phyloP scores from a whole-genome alignment of 1,284 basidiomycete genomes.

The Malassezia japonica region DNA sequence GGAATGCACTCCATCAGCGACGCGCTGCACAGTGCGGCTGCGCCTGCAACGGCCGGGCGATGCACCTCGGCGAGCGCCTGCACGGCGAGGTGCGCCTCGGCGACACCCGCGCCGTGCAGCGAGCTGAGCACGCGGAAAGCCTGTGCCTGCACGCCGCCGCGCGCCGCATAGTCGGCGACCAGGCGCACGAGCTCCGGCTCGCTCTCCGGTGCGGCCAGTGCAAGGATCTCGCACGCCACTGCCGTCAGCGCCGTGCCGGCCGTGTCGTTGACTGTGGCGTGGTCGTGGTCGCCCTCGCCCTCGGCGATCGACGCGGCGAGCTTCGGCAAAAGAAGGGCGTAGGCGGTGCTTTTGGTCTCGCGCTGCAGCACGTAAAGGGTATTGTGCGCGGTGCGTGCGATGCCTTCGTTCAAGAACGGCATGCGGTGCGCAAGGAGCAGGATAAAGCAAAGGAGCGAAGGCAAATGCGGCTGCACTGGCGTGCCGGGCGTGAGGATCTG shows the following conservation, averaged over 20 bases:
- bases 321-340: neutral
- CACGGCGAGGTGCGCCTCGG: no score
- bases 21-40: neutral
- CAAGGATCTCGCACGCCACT: neutral
- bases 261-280: neutral
- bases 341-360: neutral
- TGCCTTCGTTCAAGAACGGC: neutral
- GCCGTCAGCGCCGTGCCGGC: neutral
- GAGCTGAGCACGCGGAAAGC: neutral
- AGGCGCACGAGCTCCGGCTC: neutral
- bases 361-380: neutral
- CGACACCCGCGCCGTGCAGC: neutral
- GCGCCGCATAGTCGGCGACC: neutral
- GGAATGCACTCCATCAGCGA: neutral
- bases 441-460: neutral
- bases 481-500: neutral
- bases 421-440: neutral
- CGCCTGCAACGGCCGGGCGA: neutral
- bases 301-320: neutral
- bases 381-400: neutral
- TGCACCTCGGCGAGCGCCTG: neutral
- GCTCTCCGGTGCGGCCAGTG: neutral
- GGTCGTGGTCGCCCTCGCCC: no score
- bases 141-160: neutral
- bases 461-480: neutral